Conservation (phyloP, 768 basidiomycete species). For the Boletus pseudo-olivaceus region DNA sequence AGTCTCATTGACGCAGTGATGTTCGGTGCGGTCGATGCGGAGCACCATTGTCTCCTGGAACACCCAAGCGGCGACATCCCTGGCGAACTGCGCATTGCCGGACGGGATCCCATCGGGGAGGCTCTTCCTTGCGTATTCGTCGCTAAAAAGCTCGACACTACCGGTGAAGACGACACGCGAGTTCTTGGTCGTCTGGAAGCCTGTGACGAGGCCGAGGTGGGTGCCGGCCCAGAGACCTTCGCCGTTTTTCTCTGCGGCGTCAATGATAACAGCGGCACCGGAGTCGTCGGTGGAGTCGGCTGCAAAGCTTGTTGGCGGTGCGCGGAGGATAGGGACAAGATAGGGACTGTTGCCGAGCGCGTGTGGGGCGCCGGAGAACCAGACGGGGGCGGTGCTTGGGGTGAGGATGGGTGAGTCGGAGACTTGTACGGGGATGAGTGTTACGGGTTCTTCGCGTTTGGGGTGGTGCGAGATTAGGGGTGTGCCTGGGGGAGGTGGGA, state of each 20-base stretch:
- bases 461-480: constrained; percentile 86
- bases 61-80: constrained; percentile 81
- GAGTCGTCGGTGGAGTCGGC: constrained; percentile 59
- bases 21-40: constrained; percentile 70
- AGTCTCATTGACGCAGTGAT: constrained; percentile 66
- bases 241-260: constrained; percentile 70
- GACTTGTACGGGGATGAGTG: constrained; percentile 62
- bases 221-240: constrained; percentile 84
- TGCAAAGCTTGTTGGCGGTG: constrained; percentile 72
- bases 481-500: constrained; percentile 80
- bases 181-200: constrained; percentile 81
- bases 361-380: constrained; percentile 73
- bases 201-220: constrained; percentile 72
- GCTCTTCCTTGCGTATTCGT: constrained; percentile 66
- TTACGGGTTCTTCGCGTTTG: constrained; percentile 58
- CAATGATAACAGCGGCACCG: constrained; percentile 59
- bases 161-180: constrained; percentile 81
- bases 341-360: constrained; percentile 71
- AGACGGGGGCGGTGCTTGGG: constrained; percentile 52
- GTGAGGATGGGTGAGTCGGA: constrained; percentile 45
- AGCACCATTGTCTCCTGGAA: constrained; percentile 86
- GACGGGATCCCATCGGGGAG: constrained; percentile 57
- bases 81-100: constrained; percentile 72
- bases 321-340: constrained; percentile 76
- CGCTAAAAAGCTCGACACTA: constrained; percentile 73